Conservation (phyloP, 352 stramenopile genomes). For the Globisporangium echinulatum region DNA sequence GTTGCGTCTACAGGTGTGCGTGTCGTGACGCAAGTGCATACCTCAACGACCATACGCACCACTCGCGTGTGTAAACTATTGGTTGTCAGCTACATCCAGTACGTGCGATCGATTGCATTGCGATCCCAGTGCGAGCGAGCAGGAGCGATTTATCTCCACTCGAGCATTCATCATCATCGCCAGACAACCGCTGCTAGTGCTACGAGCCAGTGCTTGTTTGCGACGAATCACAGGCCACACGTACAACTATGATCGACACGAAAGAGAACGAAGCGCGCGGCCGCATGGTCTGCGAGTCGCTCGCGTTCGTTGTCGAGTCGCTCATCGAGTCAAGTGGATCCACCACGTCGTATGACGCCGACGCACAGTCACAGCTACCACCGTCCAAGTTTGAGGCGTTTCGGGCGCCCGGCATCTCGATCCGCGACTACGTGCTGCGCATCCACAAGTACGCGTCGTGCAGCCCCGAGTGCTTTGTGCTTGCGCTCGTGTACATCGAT, state of each 20-base stretch:
- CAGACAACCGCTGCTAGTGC: neutral
- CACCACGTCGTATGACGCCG: neutral
- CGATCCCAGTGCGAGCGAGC: neutral
- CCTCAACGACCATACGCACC: neutral
- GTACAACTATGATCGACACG: slow-evolving; percentile 23
- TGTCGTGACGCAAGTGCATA: neutral
- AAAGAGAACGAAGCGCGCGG: slow-evolving; percentile 70
- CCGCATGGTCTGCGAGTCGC: slow-evolving; percentile 70
- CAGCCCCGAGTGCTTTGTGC: slow-evolving; percentile 97
- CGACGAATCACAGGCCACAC: too few species aligned
- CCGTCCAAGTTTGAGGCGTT: slow-evolving; percentile 86
- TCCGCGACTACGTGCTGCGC: slow-evolving; percentile 76
- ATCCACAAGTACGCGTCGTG: slow-evolving; percentile 99
- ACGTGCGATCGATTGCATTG: neutral
- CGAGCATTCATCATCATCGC: neutral
- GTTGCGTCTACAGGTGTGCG: neutral
- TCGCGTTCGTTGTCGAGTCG: slow-evolving; percentile 70
- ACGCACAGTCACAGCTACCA: slow-evolving; percentile 34
- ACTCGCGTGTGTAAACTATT: neutral
- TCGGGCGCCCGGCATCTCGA: slow-evolving; percentile 71
- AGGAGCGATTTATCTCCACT: neutral
- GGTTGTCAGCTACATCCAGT: neutral
- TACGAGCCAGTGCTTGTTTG: too few species aligned
- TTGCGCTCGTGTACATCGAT: slow-evolving; percentile 99
- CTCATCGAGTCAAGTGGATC: slow-evolving; percentile 64